Evolutionary conservation across 148 eudicot genomes (phyloP), one percentile per base, ranked within the genome.

Genomic region (Mesembryanthemum crystallinum): DNA sequence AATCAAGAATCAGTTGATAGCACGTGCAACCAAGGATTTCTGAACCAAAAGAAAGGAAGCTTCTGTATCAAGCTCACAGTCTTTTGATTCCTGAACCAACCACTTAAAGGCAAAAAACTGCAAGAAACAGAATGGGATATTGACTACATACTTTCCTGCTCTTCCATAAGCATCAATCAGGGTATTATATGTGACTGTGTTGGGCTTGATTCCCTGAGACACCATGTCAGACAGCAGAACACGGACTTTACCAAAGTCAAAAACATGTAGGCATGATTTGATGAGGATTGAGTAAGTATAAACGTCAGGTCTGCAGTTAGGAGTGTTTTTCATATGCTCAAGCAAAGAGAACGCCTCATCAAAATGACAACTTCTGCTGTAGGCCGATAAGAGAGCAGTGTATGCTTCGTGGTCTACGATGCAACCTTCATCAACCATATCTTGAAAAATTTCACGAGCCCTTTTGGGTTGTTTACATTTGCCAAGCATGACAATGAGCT

Each of bases 401-500:
- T 86, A 94, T 7, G 89, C 84, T 83, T 88, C 98, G 71, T 69
- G 87, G 67, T 83, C 85, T 68, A 85, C 77, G n/a, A 62, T 64
- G 76, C 95, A 91, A n/a, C 98, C 97, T 82, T 91, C 97, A 29
- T 91, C 95, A 66, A 85, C 72, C 97, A 94, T 91, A 54, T 72
- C 85, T 69, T 87, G 87, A 81, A 91, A 94, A 27, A 94, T 72
- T 45, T 78, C 79, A 57, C 79, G 86, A 23, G 98, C 98, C 68
- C 85, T 90, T 76, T 88, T 86, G 8, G 98, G 95, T 85, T 91
- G 91, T 86, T 87, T 91, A 80, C 97, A 91, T 82, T 94, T 94
- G 69, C 98, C 98, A 73, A 94, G 97, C 95, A 94, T 91, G 75
- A 88, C 93, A 67, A 94, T 91, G 54, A 94, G 80, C 85, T 94